Percentiles rank a stretch among this genome's conserved stretches.
Conservation (phyloP, 805 yeast genomes). For the Jamesozyma hellenica region DNA sequence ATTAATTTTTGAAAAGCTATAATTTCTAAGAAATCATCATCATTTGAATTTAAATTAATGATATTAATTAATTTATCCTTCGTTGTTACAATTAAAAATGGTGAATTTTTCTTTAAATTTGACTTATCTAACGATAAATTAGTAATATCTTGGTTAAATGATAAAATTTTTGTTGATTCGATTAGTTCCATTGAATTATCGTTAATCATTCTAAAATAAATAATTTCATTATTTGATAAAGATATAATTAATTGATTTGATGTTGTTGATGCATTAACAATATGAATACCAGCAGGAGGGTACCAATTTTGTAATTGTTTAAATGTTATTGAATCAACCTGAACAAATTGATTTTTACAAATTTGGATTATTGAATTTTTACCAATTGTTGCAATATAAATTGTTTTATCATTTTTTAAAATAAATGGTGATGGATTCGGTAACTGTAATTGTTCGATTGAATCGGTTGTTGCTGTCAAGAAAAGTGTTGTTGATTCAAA, state of each 20-base stretch:
- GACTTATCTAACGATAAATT: slow-evolving; percentile 36
- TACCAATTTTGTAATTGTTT: slow-evolving; percentile 54
- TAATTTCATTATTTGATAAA: slow-evolving; percentile 61
- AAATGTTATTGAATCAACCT: slow-evolving; percentile 29
- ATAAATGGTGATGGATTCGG: slow-evolving; percentile 68
- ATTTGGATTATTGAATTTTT: slow-evolving; percentile 56
- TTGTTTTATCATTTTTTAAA: slow-evolving; percentile 45
- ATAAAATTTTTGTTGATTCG: slow-evolving; percentile 58
- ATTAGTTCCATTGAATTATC: slow-evolving; percentile 30
- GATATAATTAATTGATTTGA: slow-evolving; percentile 60
- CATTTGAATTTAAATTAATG: slow-evolving; percentile 39
- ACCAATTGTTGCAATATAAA: slow-evolving; percentile 65
- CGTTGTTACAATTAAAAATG: slow-evolving; percentile 60
- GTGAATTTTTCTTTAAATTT: slow-evolving; percentile 29
- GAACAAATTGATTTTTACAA: slow-evolving; percentile 59
- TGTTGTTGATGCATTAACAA: slow-evolving; percentile 53
- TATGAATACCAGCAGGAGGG: slow-evolving; percentile 67
- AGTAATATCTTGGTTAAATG: slow-evolving; percentile 45
- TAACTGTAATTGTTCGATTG: slow-evolving; percentile 55
- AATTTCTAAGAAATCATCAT: slow-evolving; percentile 48
- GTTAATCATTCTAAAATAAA: slow-evolving; percentile 60
- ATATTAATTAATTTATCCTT: slow-evolving; percentile 61
- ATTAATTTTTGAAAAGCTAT: slow-evolving; percentile 58
- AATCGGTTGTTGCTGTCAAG: slow-evolving; percentile 30
- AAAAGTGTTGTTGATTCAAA: slow-evolving; percentile 18